A percentile compares a stretch with the other conserved stretches of the same genome.
These are phyloP conservation scores for Ophiocordyceps robertsii DNA, from an alignment of 2,329 filamentous ascomycete species.

Conservation along the genomic window DNA sequence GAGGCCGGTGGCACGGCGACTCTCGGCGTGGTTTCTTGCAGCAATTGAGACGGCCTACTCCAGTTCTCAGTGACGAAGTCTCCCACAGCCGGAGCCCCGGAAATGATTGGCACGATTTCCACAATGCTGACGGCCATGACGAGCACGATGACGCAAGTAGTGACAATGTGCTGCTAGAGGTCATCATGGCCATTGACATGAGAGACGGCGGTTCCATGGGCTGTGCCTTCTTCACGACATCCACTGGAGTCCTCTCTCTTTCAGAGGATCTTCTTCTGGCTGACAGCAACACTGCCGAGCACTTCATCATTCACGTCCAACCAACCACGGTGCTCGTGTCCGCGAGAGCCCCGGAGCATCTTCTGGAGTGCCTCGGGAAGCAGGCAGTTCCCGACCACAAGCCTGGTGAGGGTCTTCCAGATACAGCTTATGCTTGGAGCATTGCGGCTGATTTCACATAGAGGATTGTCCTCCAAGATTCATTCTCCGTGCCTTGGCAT, in stretches of 20 bases:
- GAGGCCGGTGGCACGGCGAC: no score
- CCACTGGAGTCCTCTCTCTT: constrained; percentile 57
- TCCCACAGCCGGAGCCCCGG: no score
- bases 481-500: constrained; percentile 52
- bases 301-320: constrained; percentile 37
- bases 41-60: no score
- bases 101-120: background rate
- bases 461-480: constrained; percentile 5
- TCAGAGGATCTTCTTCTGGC: constrained; percentile 64
- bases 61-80: no score
- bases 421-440: background rate
- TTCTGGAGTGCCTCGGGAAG: constrained; percentile 19
- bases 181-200: constrained; percentile 71
- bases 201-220: constrained; percentile 59
- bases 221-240: constrained; percentile 69
- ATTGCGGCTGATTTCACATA: background rate
- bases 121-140: background rate
- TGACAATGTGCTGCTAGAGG: constrained; percentile 27
- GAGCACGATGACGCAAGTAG: background rate
- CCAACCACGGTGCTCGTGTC: constrained; percentile 43
- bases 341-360: constrained; percentile 26
- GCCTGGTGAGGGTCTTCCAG: background rate
- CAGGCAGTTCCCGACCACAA: constrained; percentile 1
- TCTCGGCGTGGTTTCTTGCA: no score
- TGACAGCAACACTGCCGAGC: constrained; percentile 55